Base-by-base conservation (phyloP, 2,329 filamentous ascomycete genomes). In the Claviceps sp. region DNA sequence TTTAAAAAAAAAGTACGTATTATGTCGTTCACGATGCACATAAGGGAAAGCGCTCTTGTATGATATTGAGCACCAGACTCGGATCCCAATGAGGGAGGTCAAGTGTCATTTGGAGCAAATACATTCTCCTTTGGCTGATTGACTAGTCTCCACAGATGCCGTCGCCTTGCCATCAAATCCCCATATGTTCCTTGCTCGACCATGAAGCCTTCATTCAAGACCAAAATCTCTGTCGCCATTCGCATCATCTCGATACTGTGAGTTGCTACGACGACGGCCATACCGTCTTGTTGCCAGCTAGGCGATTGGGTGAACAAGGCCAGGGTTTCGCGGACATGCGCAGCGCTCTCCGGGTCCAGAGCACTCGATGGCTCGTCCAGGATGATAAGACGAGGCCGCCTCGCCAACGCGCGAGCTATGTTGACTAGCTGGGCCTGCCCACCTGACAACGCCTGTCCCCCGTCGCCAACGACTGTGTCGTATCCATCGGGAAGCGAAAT, bases 291-390 rank as follows among this genome's bases (percentile, higher is more conserved):
- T 54, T 53, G 56, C 39, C 51, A 13, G n/a, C 37, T 11, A 56
- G 22, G 13, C 22, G 54, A 52, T 1, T 58, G 55, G 13, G 83
- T 70, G 1, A 93, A 66, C 0, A 62, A 61, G 39, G 65, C 65
- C 42, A 95, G 73, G 0, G 84, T 84, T 8, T 76, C 68, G 13
- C 85, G 73, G 3, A 96, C 76, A 1, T 75, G 68, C 2, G 74
- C 74, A 0, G 87, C 82, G 41, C 77, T 84, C 58, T 83, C 78
- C 0, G 76, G 73, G 61, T 96, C 90, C 0, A 97, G 72, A 0
- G 85, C 84, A 26, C 82, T 87, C 0, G 90, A 96, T 1, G 89
- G 87, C 68, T 96, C 90, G 60, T 97, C 91, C 2, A 96, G 70
- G 2, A 96, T 76, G 16, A 96, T 69, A 2, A 96, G 71, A 42